Conservation (phyloP, 768 basidiomycete genomes). For the Hypholoma sublateritium region DNA sequence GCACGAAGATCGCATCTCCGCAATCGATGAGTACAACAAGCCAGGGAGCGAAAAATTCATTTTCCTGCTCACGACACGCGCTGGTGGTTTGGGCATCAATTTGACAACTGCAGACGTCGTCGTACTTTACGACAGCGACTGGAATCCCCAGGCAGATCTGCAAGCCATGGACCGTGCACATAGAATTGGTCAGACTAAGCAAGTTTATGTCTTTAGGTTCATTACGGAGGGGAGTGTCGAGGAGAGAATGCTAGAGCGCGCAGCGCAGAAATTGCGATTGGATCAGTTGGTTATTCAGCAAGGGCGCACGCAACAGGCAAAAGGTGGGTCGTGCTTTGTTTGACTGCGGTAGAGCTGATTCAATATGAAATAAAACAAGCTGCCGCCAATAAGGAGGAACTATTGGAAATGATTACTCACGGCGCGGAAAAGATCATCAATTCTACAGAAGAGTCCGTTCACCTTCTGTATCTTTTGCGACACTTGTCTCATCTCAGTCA, state of each 20-base stretch:
- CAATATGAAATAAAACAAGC: conserved; percentile 42
- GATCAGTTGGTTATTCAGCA: conserved; percentile 98
- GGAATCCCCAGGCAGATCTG: conserved; percentile 98
- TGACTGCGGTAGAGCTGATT: not conserved
- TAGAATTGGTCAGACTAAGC: conserved; percentile 95
- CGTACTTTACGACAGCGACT: conserved; percentile 94
- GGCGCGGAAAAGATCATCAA: conserved; percentile 98
- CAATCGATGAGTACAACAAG: conserved; percentile 98
- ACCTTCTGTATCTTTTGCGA: not conserved
- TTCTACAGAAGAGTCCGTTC: conserved; percentile 63
- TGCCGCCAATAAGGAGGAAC: conserved; percentile 91
- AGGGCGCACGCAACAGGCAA: conserved; percentile 79
- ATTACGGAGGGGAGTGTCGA: conserved; percentile 95
- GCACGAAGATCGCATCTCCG: conserved; percentile 92
- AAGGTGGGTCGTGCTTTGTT: conserved; percentile 47
- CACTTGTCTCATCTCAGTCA: not conserved
- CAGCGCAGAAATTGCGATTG: conserved; percentile 91
- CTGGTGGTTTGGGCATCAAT: conserved; percentile 97
- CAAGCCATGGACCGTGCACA: conserved; percentile 99
- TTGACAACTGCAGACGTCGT: conserved; percentile 94
- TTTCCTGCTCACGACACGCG: conserved; percentile 94
- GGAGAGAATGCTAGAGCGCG: conserved; percentile 92
- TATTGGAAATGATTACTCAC: conserved; percentile 97
- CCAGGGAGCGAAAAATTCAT: conserved; percentile 94
- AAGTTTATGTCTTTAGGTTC: conserved; percentile 97